Conservation (phyloP, 2,329 filamentous ascomycete genomes). For the Penicillium glabrum region DNA sequence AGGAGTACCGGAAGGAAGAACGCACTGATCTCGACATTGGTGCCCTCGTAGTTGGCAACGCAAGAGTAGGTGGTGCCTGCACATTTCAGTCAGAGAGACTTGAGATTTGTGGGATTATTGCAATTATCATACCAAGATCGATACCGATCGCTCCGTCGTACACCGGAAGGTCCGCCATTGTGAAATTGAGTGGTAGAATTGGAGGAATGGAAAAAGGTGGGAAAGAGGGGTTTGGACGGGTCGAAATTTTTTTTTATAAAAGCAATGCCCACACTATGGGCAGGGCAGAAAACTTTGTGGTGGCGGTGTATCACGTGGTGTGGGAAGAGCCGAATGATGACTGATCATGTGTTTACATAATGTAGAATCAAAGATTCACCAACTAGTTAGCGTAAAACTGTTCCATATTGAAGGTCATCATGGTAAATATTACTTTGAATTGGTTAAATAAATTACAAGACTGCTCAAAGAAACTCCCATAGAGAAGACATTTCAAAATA, state of each 20-base stretch:
- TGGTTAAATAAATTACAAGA: background rate
- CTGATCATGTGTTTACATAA: background rate
- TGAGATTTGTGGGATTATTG: slow-evolving; percentile 4
- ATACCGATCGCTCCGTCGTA: slow-evolving; percentile 99
- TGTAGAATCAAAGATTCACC: too few relatives aligned
- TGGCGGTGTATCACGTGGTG: slow-evolving; percentile 25
- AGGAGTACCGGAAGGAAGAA: slow-evolving; percentile 20
- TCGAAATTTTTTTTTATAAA: slow-evolving; percentile 29
- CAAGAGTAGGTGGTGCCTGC: slow-evolving; percentile 99
- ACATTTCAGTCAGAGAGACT: slow-evolving; percentile 22
- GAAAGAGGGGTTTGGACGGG: slow-evolving; percentile 24
- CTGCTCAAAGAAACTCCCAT: background rate
- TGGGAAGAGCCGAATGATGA: slow-evolving; percentile 1
- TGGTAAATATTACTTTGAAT: background rate
- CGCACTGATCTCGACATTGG: slow-evolving; percentile 97
- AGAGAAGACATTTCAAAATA: background rate
- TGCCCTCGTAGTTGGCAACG: slow-evolving; percentile 98
- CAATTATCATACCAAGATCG: slow-evolving; percentile 83
- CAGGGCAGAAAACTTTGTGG: slow-evolving; percentile 26
- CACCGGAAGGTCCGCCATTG: slow-evolving; percentile 48
- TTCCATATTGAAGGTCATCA: too few relatives aligned
- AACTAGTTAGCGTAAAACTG: too few relatives aligned
- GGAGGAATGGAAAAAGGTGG: slow-evolving; percentile 21
- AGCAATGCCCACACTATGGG: slow-evolving; percentile 21
- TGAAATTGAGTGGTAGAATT: slow-evolving; percentile 21